Percentiles rank a stretch among this genome's conserved stretches.
Conservation (phyloP, 495 filamentous ascomycete genomes). For the Xylaria scruposa region DNA sequence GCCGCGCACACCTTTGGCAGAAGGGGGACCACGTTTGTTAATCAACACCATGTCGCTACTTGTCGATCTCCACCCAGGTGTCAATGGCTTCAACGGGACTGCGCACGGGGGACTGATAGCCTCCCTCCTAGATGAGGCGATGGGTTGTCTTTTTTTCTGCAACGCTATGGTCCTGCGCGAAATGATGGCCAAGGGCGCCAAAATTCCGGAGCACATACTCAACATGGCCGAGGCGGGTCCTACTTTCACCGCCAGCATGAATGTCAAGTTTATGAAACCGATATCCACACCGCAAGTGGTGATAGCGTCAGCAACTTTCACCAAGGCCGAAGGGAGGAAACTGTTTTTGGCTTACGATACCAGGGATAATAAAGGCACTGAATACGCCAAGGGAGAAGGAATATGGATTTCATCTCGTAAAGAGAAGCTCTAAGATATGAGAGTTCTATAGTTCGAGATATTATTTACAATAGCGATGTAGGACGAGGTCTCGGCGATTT, state of each 20-base stretch:
- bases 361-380: conserved; percentile 11
- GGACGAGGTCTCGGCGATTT: too few species aligned
- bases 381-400: conserved; percentile 23
- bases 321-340: conserved; percentile 22
- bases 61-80: background rate
- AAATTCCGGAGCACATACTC: background rate
- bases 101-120: conserved; percentile 22
- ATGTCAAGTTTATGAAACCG: conserved; percentile 19
- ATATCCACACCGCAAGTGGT: conserved; percentile 23
- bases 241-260: conserved; percentile 16
- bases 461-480: background rate
- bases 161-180: conserved; percentile 1
- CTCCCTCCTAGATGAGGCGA: conserved; percentile 23
- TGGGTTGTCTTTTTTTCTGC: conserved; percentile 16
- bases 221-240: background rate
- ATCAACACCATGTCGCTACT: conserved; percentile 6
- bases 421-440: background rate
- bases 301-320: conserved; percentile 15
- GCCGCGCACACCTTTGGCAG: background rate
- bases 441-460: background rate
- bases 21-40: background rate
- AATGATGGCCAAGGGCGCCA: conserved; percentile 2
- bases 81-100: conserved; percentile 25
- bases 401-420: conserved; percentile 11
- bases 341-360: conserved; percentile 6